These are phyloP conservation scores for Candolleomyces efflorescens DNA, from an alignment of 768 basidiomycete genomes.

Conservation along the genomic window DNA sequence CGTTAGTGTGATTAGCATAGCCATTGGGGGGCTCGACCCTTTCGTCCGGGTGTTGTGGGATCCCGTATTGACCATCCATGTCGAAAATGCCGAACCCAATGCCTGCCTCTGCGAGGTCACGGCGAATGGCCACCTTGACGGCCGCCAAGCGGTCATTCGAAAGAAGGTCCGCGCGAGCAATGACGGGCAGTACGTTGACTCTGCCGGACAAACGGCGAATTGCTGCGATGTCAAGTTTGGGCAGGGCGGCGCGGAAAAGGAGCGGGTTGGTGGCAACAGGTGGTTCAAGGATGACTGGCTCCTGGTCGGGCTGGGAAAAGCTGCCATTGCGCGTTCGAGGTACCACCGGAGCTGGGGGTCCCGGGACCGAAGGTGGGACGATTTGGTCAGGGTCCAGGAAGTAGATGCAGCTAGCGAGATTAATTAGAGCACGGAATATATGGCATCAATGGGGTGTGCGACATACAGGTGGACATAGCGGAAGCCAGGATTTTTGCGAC, in stretches of 20 bases:
- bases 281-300: constrained; percentile 77
- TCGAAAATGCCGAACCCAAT: constrained; percentile 91
- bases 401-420: constrained; percentile 65
- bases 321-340: constrained; percentile 66
- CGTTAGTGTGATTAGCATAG: constrained; percentile 47
- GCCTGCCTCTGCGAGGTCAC: constrained; percentile 78
- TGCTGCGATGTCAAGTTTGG: constrained; percentile 65
- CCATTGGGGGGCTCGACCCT: constrained; percentile 53
- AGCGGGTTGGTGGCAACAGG: constrained; percentile 71
- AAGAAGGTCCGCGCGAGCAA: constrained; percentile 76
- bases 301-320: constrained; percentile 67
- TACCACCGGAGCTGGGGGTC: constrained; percentile 63
- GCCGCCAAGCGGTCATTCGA: constrained; percentile 78
- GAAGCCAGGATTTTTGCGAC: constrained; percentile 66
- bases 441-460: constrained; percentile 10
- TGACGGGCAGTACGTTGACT: constrained; percentile 85
- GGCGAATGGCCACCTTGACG: constrained; percentile 74
- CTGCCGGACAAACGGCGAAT: constrained; percentile 77
- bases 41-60: constrained; percentile 32
- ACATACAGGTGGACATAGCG: constrained; percentile 80
- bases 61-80: constrained; percentile 54
- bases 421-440: constrained; percentile 1
- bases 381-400: constrained; percentile 84
- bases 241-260: constrained; percentile 63
- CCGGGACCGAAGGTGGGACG: constrained; percentile 64